A percentile compares a stretch with the other conserved stretches of the same genome.
Evolutionary conservation across 129 eudicot genomes (phyloP).

Genomic region (Calendula officinalis): DNA sequence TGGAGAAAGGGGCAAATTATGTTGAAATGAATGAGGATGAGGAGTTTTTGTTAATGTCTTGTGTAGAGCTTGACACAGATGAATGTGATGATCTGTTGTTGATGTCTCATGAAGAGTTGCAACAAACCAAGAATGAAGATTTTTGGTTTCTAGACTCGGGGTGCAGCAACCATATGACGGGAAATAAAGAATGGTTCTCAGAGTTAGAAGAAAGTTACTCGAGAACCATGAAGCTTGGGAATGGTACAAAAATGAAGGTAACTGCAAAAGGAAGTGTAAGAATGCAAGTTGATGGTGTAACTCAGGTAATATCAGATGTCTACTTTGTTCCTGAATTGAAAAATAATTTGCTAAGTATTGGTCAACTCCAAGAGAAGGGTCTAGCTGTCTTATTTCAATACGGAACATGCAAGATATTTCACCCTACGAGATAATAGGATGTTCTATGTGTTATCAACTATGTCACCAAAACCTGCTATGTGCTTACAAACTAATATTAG

Average conservation of each 20-base stretch:
- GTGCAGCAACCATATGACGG: too few species aligned
- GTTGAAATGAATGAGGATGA: neutral
- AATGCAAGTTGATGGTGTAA: neutral
- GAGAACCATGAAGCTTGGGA: too few species aligned
- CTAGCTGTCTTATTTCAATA: neutral
- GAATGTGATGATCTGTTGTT: too few species aligned
- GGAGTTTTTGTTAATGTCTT: too few species aligned
- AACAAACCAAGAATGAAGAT: too few species aligned
- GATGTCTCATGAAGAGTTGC: too few species aligned
- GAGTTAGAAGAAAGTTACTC: too few species aligned
- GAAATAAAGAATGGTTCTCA: too few species aligned
- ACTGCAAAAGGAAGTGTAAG: neutral
- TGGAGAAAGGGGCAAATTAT: neutral
- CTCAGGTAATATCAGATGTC: neutral
- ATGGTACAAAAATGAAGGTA: too few species aligned
- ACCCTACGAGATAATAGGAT: neutral
- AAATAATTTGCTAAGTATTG: neutral
- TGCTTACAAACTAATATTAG: neutral
- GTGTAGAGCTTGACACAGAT: too few species aligned
- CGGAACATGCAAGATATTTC: neutral
- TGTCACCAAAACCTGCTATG: neutral
- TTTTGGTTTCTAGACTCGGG: too few species aligned
- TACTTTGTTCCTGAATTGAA: neutral
- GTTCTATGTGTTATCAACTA: neutral
- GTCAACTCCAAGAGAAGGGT: slow-evolving; percentile 5